These are phyloP conservation scores for Rubus parviflorus DNA, from an alignment of 306 rosid species.

Conservation along the genomic window DNA sequence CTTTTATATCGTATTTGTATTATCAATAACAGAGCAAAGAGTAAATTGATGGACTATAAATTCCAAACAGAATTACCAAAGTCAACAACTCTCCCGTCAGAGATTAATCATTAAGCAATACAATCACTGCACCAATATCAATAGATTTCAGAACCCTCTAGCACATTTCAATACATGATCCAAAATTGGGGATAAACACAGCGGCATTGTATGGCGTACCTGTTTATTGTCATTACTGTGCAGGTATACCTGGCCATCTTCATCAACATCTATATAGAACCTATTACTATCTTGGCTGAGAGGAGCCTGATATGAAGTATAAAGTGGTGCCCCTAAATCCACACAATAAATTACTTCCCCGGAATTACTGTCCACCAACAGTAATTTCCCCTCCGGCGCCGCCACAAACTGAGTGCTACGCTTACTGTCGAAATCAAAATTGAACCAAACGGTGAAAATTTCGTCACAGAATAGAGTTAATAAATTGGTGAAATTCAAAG, in stretches of 20 bases:
- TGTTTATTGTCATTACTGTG: conserved; percentile 46
- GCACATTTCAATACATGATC: neutral
- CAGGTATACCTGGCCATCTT: conserved; percentile 66
- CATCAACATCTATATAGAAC: conserved; percentile 63
- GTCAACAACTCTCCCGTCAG: no score
- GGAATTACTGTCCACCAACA: conserved; percentile 53
- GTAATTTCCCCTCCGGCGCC: conserved; percentile 59
- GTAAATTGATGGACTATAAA: no score
- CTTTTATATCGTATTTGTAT: neutral
- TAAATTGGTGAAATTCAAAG: neutral
- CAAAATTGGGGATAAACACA: conserved; percentile 2
- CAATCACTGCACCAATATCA: neutral
- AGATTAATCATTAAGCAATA: neutral
- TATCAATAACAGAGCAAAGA: no score
- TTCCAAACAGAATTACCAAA: no score
- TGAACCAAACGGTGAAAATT: neutral
- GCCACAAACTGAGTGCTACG: conserved; percentile 51
- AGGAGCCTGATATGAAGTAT: conserved; percentile 54
- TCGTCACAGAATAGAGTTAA: neutral
- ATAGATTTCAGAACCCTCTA: neutral
- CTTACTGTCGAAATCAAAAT: conserved; percentile 25
- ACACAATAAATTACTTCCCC: conserved; percentile 64
- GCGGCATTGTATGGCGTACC: conserved; percentile 43
- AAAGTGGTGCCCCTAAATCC: conserved; percentile 61
- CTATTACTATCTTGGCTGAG: conserved; percentile 18